Evolutionary conservation across 805 yeast genomes (phyloP), one percentile per base, ranked within the genome.

Genomic region (Candida anglica): DNA sequence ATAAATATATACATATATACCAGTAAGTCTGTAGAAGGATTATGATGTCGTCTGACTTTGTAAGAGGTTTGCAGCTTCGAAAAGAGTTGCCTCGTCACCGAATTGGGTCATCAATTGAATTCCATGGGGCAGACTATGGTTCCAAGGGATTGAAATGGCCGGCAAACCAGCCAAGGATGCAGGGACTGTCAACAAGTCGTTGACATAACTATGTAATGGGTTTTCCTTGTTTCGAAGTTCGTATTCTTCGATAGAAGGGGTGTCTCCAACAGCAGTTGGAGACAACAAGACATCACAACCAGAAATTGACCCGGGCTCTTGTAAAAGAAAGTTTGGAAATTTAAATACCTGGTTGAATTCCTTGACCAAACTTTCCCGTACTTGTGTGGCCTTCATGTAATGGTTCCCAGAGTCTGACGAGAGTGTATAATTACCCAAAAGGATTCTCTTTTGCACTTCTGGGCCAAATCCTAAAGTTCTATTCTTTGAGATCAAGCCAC

Each of bases 91-190:
- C 51, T 93, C 99, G 46, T 83, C 81, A 9, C 96, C 97, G 51
- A 65, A 83, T 53, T 91, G 98, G 1, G 89, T 95, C 50, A 81
- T 73, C 2, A 93, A 44, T 52, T 94, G 98, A 18, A 93, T 63
- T 0, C 96, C 96, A 8, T 74, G 59, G 0, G 75, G 66, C n/a
- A n/a, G n/a, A n/a, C n/a, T n/a, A 7, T 54, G 39, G 1, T 59
- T 56, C 46, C 71, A 69, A 0, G 99, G 99, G 2, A 89, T 62
- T 2, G 83, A 73, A 8, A 91, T 69, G 0, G 95, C 77, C 1
- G 99, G 99, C 2, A 91, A 55, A 0, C 98, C 98, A 0, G 95
- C 94, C 38, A 94, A 59, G 1, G 95, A 88, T 26, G 93, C 84
- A 0, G 98, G 97, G 4, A 88, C 83, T 0, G 96, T 86, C 37